Base-by-base conservation (phyloP, 1,284 basidiomycete genomes). In the Malassezia pachydermatis region DNA sequence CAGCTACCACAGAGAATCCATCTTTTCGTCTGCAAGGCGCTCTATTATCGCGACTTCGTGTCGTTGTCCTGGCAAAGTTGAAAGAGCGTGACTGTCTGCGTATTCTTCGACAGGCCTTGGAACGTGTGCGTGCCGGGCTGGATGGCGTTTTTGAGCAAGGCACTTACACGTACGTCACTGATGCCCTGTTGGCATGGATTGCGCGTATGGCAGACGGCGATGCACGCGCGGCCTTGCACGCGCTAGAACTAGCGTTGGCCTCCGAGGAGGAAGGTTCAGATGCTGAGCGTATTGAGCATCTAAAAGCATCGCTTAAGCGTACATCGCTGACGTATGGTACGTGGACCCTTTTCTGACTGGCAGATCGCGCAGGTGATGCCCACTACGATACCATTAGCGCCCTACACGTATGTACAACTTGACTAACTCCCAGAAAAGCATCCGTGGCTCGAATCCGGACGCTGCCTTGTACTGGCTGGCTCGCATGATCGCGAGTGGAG, bases 1-100 rank as follows among this genome's bases (percentile, higher is more conserved):
- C 86, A 14, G 87, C 88, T 1, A 92, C 88, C 2, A 92, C 88
- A 0, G 88, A 92, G 71, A 92, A 92, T 63, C 88, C 88, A 0
- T 87, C 84, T 1, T 92, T 90, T 75, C 86, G 63, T 2, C 37
- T 67, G 80, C 41, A 79, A 79, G 28, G 84, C 34, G 67, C 86
- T 4, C 75, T 89, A 29, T 74, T 88, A 30, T 86, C 84, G 61
- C 80, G 86, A 37, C 86, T 86, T 72, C 79, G 85, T n/a, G 72
- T 76, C 11, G 70, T 70, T 25, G 62, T 70, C 7, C 58, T 70
- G 6, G 52, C 53, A 29, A 70, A 66, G 48, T 51, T 62, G 20
- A 45, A 51, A 40, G 52, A 58, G 22, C 44, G 63, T 24, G 58
- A 67, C 27, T 60, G 55, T 40, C 41, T 55, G 20, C 28, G 51